Base-by-base conservation (phyloP, 2,329 filamentous ascomycete species). In the Aureobasidium uvarum region DNA sequence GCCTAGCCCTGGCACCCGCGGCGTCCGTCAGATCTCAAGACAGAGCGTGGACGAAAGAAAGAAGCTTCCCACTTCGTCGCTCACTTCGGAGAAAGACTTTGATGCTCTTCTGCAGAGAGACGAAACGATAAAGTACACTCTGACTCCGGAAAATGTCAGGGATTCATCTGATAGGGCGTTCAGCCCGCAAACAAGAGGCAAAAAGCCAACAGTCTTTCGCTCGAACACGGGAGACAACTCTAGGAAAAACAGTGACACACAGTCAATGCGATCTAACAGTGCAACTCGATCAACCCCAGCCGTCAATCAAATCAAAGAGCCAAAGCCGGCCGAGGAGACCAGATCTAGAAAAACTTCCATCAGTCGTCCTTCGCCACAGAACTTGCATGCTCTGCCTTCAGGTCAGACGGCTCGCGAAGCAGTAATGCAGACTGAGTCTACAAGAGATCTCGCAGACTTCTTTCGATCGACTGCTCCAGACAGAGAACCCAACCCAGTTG, bases 371-470 rank as follows among this genome's bases (percentile, higher is more conserved):
- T 64, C 71, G 14, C 67, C 72, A 2, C 70, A 73, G 20, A 76
- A 77, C 51, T 69, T 68, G 20, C 75, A 72, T 64, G 68, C 68
- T 33, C 70, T 72, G 60, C 66, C 71, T 54, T 74, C 74, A 66
- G 74, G 76, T 69, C 66, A 76, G 16, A 70, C 75, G 66, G 86
- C 92, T 28, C 85, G 92, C 68, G 92, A 96, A 69, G 87, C 92
- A 1, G 85, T 89, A 67, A 81, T 90, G 10, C 83, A 86, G 11
- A 81, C 83, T 5, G 89, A 93, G 68, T 91, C 91, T 0, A 85
- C 89, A 10, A 83, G 87, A 52, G 93, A 96, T 71, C 91, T 97
- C 78, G 90, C 92, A 25, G 89, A 96, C 66, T 97, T 96, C 74
- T 91, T 96, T 72, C 89, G 91, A 67, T 90, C 89, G 0, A 96